Evolutionary conservation across 2,329 filamentous ascomycete genomes (phyloP), one percentile per base, ranked within the genome.

Genomic region (Coleophoma crateriformis): DNA sequence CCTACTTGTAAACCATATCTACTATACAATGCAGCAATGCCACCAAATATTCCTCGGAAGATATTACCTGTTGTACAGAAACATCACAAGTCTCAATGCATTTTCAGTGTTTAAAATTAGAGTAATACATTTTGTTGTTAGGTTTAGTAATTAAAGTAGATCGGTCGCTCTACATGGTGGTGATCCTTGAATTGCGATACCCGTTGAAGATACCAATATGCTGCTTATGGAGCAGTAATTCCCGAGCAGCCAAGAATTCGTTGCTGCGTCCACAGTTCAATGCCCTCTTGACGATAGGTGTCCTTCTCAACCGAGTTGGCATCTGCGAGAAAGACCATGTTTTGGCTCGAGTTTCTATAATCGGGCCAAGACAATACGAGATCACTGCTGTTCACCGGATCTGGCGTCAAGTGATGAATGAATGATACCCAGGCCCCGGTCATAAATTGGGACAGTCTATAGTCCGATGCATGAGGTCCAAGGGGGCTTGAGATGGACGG

Each of bases 361-460:
- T 33, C 38, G 8, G 47, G 47, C 38, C 47, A 48, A 17, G 7
- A 11, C 11, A 46, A n/a, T 14, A 15, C 17, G 7, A 35, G 13
- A 46, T 46, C 44, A n/a, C 34, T 15, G n/a, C 17, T 15, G 35
- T 35, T 34, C n/a, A 44, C 19, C 15, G 42, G 37, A 39, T 56
- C 54, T 7, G 54, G 54, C 17, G 55, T 48, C 33, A 55, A 46
- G 42, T 54, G 45, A 20, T 46, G 46, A 8, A 51, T 46, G 19
- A 57, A 57, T 12, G 39, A 20, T 12, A 46, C 45, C 55, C 55
- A 57, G 34, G 50, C 51, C 14, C 50, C 19, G 27, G 47, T 52
- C 47, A 57, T 55, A 19, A 54, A 27, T 11, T 20, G 15, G 10
- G 15, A 11, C 2, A 17, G 37, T 7, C 46, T 43, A 15, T 51